Evolutionary conservation across 495 filamentous ascomycete species (phyloP), one percentile per base, ranked within the genome.

Genomic region (Penicillium lagena): DNA sequence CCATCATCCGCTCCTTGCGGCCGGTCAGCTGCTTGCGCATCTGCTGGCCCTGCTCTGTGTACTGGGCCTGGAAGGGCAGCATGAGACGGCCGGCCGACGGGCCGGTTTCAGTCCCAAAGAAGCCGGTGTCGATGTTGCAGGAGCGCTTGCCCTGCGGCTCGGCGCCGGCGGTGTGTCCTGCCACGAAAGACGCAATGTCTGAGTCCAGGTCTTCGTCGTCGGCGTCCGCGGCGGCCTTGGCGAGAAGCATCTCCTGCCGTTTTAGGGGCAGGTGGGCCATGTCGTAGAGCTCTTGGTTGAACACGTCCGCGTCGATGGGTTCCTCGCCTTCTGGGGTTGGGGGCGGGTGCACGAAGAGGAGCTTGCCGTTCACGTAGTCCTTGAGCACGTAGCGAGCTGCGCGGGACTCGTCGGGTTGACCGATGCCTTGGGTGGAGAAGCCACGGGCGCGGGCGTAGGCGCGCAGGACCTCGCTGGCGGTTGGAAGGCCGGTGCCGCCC

Each of bases 291-390:
- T 91, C 93, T 35, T 72, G 63, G 64, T 99, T 99, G 75, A 96
- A 99, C 29, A 82, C 78, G 29, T 65, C 60, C 1, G 77, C 68
- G 55, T 96, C 86, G 44, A 84, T 80, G 14, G 72, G 68, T 0
- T 75, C 67, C 33, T 82, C 75, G n/a, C 63, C 67, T 34, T 69
- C 65, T 1, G 48, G 40, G 2, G 48, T 43, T 1, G 89, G 89
- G 0, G 94, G 94, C 11, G 94, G 91, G 53, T 91, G 81, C 53
- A 87, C 89, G 73, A 85, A 97, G 7, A 96, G 77, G 2, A 99
- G 79, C 65, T 95, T 96, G 43, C 94, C 94, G 56, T 82, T 94
- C 45, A 99, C 93, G 55, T 96, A 97, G 69, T 99, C 94, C 63
- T 99, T 99, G 12, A 99, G 78, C 11, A 99, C 71, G 47, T 87